phyloP scores from a whole-genome alignment of 306 rosid species.

The Rosa lucieae region DNA sequence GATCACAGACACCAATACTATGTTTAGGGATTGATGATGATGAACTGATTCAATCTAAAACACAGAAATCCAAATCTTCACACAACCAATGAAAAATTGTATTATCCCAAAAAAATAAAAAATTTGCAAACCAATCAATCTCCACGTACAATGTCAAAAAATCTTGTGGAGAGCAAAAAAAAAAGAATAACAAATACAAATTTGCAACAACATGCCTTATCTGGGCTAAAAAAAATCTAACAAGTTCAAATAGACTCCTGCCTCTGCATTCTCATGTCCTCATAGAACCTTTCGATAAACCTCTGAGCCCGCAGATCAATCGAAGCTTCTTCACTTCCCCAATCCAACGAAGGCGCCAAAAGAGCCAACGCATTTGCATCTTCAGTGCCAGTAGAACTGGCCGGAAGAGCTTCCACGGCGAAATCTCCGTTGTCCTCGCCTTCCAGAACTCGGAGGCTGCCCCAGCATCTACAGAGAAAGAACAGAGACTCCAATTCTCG shows the following conservation, averaged over 20 bases:
- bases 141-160: not conserved
- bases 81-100: conserved; percentile 6
- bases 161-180: not conserved
- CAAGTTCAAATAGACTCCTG: conserved; percentile 30
- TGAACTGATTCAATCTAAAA: not conserved
- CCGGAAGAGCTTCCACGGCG: conserved; percentile 33
- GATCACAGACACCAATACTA: not conserved
- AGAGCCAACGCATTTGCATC: conserved; percentile 21
- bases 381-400: conserved; percentile 7
- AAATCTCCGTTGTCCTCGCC: conserved; percentile 20
- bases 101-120: not conserved
- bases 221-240: not conserved
- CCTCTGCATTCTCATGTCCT: conserved; percentile 61
- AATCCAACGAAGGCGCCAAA: conserved; percentile 37
- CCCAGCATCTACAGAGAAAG: conserved; percentile 44
- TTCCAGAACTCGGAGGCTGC: conserved; percentile 28
- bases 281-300: conserved; percentile 65
- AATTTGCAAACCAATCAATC: conserved; percentile 4
- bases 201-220: not conserved
- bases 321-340: conserved; percentile 49
- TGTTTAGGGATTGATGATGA: conserved; percentile 5
- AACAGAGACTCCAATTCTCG: conserved; percentile 39
- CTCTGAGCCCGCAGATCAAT: conserved; percentile 65
- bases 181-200: not conserved
- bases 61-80: not conserved